Evolutionary conservation across 2,329 filamentous ascomycete species (phyloP).

Genomic region (Thelonectria olida): DNA sequence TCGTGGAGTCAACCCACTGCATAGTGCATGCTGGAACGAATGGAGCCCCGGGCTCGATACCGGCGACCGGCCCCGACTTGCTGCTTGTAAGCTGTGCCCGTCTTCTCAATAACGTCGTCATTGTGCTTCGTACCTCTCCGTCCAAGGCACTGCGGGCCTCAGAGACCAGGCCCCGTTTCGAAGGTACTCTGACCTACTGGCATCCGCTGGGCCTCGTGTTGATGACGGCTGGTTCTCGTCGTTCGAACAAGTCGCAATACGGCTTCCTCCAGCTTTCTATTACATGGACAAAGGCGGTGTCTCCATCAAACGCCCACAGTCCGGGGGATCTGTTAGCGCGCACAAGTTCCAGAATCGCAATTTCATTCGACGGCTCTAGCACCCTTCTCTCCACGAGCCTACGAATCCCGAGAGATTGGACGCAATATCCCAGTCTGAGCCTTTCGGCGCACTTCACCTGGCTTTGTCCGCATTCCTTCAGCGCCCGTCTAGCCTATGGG

Average conservation of each 20-base stretch:
- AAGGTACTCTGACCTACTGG: slow-evolving; percentile 15
- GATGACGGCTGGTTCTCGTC: slow-evolving; percentile 36
- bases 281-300: background rate
- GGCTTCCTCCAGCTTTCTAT: slow-evolving; percentile 20
- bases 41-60: slow-evolving; percentile 10
- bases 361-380: slow-evolving; percentile 27
- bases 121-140: slow-evolving; percentile 19
- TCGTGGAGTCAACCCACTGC: slow-evolving; percentile 10
- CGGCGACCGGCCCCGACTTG: slow-evolving; percentile 18
- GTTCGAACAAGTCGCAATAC: slow-evolving; percentile 11
- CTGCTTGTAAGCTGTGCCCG: slow-evolving; percentile 14
- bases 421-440: slow-evolving; percentile 20
- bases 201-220: slow-evolving; percentile 31
- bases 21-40: slow-evolving; percentile 16
- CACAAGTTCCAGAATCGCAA: slow-evolving; percentile 21
- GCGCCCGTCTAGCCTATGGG: background rate
- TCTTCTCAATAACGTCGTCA: slow-evolving; percentile 32
- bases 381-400: slow-evolving; percentile 24
- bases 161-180: background rate
- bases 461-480: slow-evolving; percentile 12
- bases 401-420: slow-evolving; percentile 37
- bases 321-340: slow-evolving; percentile 32
- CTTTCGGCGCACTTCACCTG: slow-evolving; percentile 12
- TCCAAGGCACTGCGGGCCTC: background rate
- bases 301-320: slow-evolving; percentile 17